A percentile compares a stretch with the other conserved stretches of the same genome.
phyloP scores from a whole-genome alignment of 495 filamentous ascomycete species.

The Ramalina intermedia region DNA sequence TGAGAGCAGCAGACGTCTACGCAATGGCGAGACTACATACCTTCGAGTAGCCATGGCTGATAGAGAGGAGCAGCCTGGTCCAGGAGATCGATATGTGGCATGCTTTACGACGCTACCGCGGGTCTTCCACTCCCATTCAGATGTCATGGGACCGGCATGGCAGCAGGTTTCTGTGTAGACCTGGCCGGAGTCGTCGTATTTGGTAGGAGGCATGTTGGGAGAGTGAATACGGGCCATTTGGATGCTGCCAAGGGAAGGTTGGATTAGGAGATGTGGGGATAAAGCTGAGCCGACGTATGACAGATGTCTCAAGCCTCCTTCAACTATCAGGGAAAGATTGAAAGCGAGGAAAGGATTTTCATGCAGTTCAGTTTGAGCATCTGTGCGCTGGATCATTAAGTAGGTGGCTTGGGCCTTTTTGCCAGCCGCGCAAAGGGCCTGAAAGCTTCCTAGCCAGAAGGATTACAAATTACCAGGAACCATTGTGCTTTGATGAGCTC shows the following conservation, averaged over 20 bases:
- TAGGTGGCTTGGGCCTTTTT: too few relatives aligned
- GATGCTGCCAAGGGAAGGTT: too few relatives aligned
- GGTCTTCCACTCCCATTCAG: constrained; percentile 14
- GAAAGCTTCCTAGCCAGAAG: too few relatives aligned
- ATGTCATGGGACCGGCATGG: constrained; percentile 7
- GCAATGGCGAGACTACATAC: too few relatives aligned
- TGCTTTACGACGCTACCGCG: constrained; percentile 1
- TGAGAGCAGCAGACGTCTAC: too few relatives aligned
- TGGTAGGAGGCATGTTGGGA: not conserved
- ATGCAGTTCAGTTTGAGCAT: not conserved
- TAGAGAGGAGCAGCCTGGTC: constrained; percentile 15
- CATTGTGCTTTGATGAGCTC: too few relatives aligned
- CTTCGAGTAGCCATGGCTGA: constrained; percentile 10
- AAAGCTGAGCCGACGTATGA: too few relatives aligned
- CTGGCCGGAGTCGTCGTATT: constrained; percentile 12
- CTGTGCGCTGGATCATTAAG: too few relatives aligned
- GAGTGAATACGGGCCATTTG: too few relatives aligned
- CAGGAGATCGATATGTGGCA: not conserved
- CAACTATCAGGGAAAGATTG: not conserved
- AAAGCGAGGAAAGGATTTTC: not conserved
- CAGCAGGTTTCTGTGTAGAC: constrained; percentile 11
- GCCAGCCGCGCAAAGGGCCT: too few relatives aligned
- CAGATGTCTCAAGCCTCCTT: not conserved
- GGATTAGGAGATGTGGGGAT: too few relatives aligned
- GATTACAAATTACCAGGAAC: too few relatives aligned